A percentile compares a stretch with the other conserved stretches of the same genome.
Conservation (phyloP, 73 alveolate species). For the Uronychia setigera region DNA sequence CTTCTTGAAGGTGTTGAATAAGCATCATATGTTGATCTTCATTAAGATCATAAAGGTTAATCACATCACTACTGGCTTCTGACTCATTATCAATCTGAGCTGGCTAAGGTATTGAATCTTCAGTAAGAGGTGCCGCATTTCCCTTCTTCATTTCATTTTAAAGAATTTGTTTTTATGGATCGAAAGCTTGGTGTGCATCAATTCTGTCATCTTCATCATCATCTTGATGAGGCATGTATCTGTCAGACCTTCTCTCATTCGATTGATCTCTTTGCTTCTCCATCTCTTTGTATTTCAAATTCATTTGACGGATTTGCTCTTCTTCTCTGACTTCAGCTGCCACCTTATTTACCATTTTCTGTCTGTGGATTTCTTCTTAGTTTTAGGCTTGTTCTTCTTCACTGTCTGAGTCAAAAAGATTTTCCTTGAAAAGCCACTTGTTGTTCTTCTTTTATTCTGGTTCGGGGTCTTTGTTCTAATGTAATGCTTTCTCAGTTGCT, state of each 20-base stretch:
- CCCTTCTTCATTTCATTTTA: not conserved
- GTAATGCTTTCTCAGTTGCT: too few relatives aligned
- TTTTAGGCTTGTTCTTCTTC: not conserved
- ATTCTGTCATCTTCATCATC: too few relatives aligned
- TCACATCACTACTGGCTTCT: not conserved
- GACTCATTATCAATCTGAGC: not conserved
- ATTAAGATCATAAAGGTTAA: not conserved
- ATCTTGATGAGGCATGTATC: too few relatives aligned
- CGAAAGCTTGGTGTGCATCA: too few relatives aligned
- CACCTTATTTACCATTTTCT: not conserved
- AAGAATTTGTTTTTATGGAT: not conserved
- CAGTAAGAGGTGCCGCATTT: not conserved
- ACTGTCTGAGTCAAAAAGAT: not conserved
- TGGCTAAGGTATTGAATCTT: not conserved
- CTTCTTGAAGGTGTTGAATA: not conserved
- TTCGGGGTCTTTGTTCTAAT: not conserved
- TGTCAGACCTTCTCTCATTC: too few relatives aligned
- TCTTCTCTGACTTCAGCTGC: not conserved
- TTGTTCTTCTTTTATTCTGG: not conserved
- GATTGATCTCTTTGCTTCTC: too few relatives aligned
- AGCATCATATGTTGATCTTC: not conserved
- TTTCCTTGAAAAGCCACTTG: not conserved
- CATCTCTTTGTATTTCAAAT: not conserved
- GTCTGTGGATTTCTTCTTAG: not conserved
- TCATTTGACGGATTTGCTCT: not conserved